Conservation (phyloP, 108 stramenopile genomes). For the Cyclostephanos invisitatus region DNA sequence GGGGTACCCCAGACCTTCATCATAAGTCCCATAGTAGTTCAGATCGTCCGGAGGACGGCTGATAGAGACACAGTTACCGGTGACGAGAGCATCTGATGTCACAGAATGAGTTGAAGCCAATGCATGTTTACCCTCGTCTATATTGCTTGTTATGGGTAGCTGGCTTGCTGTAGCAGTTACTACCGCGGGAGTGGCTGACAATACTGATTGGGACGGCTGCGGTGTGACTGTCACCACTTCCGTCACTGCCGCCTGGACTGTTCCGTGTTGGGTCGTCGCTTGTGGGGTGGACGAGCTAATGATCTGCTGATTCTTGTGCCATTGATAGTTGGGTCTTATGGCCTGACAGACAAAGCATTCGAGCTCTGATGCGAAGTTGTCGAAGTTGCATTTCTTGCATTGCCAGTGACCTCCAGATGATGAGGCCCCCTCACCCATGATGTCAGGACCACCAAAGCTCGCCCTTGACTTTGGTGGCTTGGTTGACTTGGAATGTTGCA, state of each 20-base stretch:
- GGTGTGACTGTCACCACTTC: slow-evolving; percentile 4
- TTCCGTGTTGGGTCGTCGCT: background rate
- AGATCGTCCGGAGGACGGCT: slow-evolving; percentile 2
- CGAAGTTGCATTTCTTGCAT: slow-evolving; percentile 21
- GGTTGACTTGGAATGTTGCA: slow-evolving; percentile 2
- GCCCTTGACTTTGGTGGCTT: background rate
- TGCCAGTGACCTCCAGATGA: slow-evolving; percentile 15
- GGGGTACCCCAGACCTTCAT: background rate
- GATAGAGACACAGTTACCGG: background rate
- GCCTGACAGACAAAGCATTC: slow-evolving; percentile 17
- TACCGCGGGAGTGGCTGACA: background rate
- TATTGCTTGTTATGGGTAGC: background rate
- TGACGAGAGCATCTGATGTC: background rate
- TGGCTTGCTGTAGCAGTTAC: background rate
- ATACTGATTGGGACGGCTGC: background rate
- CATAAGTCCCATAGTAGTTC: slow-evolving; percentile 13
- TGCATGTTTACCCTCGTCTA: background rate
- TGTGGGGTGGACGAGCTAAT: background rate
- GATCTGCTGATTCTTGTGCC: slow-evolving; percentile 12
- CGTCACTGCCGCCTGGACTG: background rate
- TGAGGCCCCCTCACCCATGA: background rate
- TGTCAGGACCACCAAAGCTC: background rate
- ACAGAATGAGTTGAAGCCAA: background rate
- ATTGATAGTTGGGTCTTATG: slow-evolving; percentile 12
- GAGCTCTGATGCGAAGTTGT: slow-evolving; percentile 21